Evolutionary conservation across 768 basidiomycete genomes (phyloP).

Genomic region (Lepiota brunneoincarnata): DNA sequence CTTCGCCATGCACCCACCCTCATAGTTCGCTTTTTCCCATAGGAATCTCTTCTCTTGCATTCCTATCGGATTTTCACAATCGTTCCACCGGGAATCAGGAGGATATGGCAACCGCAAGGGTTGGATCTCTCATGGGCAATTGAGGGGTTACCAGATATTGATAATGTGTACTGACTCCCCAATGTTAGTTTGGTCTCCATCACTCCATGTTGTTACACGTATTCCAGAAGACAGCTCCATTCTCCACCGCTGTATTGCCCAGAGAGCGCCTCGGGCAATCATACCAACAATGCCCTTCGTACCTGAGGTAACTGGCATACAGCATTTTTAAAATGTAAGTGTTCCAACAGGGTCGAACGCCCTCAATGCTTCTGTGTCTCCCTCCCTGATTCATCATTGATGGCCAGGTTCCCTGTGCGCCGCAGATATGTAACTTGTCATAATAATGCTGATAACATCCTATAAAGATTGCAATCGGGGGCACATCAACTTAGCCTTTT

Average conservation of each 20-base stretch:
- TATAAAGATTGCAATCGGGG: slow-evolving; percentile 1
- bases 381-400: slow-evolving; percentile 10
- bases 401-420: slow-evolving; percentile 1
- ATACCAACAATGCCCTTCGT: slow-evolving; percentile 2
- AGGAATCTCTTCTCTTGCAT: neutral
- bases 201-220: neutral
- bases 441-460: slow-evolving; percentile 14
- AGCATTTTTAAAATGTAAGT: neutral
- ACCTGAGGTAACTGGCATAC: slow-evolving; percentile 8
- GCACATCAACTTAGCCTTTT: neutral
- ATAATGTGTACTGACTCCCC: slow-evolving; percentile 30
- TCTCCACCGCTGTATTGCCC: slow-evolving; percentile 9
- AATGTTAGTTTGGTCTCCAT: neutral
- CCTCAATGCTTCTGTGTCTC: neutral
- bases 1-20: neutral
- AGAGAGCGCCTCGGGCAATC: neutral
- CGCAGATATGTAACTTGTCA: neutral
- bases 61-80: neutral
- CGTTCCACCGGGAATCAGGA: neutral
- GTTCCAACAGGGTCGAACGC: neutral
- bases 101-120: neutral
- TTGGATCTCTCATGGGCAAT: neutral
- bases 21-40: slow-evolving; percentile 16
- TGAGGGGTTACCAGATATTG: too few species aligned
- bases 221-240: slow-evolving; percentile 3